Evolutionary conservation across 2,329 filamentous ascomycete genomes (phyloP).

Genomic region (Tolypocladium ovalisporum): DNA sequence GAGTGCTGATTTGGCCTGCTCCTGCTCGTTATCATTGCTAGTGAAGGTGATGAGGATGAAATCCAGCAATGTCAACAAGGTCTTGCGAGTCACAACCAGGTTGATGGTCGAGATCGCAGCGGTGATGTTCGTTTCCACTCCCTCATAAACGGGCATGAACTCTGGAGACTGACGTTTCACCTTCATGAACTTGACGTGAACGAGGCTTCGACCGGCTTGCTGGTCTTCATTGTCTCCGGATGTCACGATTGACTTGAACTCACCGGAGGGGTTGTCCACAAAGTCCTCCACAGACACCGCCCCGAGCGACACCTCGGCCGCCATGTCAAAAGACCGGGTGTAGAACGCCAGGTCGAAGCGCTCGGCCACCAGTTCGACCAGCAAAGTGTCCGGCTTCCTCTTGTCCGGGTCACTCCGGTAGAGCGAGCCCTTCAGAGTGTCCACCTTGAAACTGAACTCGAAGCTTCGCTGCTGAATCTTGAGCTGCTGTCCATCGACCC

Average conservation of each 20-base stretch:
- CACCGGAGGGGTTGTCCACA: slow-evolving; percentile 75
- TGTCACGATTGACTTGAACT: slow-evolving; percentile 97
- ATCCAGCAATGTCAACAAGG: slow-evolving; percentile 81
- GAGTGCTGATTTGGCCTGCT: slow-evolving; percentile 23
- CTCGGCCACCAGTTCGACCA: slow-evolving; percentile 87
- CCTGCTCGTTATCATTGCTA: slow-evolving; percentile 37
- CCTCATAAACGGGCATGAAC: slow-evolving; percentile 84
- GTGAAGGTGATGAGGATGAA: slow-evolving; percentile 92
- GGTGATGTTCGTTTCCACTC: slow-evolving; percentile 86
- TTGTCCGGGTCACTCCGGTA: slow-evolving; percentile 77
- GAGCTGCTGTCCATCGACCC: slow-evolving; percentile 42
- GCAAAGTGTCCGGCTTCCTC: slow-evolving; percentile 62
- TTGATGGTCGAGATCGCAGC: slow-evolving; percentile 93
- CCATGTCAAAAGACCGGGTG: slow-evolving; percentile 83
- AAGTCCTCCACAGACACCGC: slow-evolving; percentile 89
- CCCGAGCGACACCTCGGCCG: slow-evolving; percentile 77
- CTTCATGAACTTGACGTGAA: slow-evolving; percentile 79
- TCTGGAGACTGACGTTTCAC: slow-evolving; percentile 89
- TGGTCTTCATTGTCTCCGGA: slow-evolving; percentile 65
- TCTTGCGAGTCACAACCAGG: slow-evolving; percentile 84
- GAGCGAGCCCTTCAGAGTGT: slow-evolving; percentile 84
- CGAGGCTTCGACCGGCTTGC: slow-evolving; percentile 67
- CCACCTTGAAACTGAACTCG: slow-evolving; percentile 93
- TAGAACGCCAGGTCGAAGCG: slow-evolving; percentile 82
- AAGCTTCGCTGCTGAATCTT: slow-evolving; percentile 84